phyloP scores from a whole-genome alignment of 1,139 yeast genomes.

The Saccharomyces hybrid region DNA sequence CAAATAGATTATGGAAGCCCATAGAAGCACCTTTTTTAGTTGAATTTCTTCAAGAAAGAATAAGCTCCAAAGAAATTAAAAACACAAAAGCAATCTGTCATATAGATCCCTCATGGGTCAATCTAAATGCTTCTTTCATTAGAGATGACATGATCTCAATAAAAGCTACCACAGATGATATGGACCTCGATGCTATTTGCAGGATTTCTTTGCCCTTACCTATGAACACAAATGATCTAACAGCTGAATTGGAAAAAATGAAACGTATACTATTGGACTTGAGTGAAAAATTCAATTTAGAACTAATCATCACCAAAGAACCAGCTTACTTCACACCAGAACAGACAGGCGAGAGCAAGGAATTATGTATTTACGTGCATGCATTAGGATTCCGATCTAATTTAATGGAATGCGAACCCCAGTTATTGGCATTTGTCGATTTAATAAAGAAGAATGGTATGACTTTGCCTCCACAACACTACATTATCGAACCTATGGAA shows the following conservation, averaged over 20 bases:
- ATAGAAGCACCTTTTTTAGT: background rate
- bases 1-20: background rate
- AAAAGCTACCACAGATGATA: background rate
- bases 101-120: background rate
- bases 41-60: background rate
- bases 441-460: background rate
- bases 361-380: background rate
- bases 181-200: background rate
- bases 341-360: background rate
- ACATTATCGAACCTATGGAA: constrained; percentile 4
- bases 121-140: background rate
- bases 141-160: background rate
- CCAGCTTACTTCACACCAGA: background rate
- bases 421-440: background rate
- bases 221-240: background rate
- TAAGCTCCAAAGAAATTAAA: background rate
- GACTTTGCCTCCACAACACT: background rate
- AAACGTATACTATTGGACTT: background rate
- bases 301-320: background rate
- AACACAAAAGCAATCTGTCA: background rate
- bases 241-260: background rate
- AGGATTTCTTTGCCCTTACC: background rate
- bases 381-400: background rate
- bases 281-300: background rate
- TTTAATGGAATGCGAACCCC: background rate